A percentile compares a stretch with the other conserved stretches of the same genome.
These are phyloP conservation scores for Rhodotorula mucilaginosa DNA, from an alignment of 1,284 basidiomycete genomes.

Conservation along the genomic window DNA sequence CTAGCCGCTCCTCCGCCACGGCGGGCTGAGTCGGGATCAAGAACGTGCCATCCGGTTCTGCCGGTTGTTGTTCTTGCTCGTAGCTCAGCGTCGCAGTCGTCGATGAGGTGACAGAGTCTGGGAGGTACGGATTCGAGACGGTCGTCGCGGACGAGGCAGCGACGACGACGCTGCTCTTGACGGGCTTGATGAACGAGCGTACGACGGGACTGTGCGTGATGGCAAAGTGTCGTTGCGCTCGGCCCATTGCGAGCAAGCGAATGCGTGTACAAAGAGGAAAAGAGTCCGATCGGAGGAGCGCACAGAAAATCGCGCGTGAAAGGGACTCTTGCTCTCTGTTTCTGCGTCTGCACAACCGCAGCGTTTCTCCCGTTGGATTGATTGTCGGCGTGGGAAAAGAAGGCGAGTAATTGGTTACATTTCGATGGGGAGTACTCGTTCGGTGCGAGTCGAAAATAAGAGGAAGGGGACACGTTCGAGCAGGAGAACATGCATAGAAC, in stretches of 20 bases:
- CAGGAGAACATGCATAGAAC: too few relatives aligned
- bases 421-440: too few relatives aligned
- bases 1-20: neutral
- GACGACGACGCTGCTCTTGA: constrained; percentile 14
- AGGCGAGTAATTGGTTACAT: too few relatives aligned
- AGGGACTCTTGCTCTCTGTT: too few relatives aligned
- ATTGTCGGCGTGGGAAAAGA: too few relatives aligned
- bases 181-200: constrained; percentile 34
- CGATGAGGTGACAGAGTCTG: neutral
- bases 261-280: neutral
- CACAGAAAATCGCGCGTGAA: neutral
- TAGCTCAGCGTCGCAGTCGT: neutral
- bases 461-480: too few relatives aligned
- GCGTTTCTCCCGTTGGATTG: too few relatives aligned
- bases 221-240: constrained; percentile 13
- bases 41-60: constrained; percentile 1
- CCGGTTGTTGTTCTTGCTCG: neutral
- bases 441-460: too few relatives aligned
- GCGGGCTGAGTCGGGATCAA: constrained; percentile 37
- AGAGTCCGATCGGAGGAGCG: neutral
- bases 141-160: neutral
- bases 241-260: constrained; percentile 3
- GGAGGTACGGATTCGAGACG: constrained; percentile 11
- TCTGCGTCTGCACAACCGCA: too few relatives aligned
- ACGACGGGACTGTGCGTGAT: constrained; percentile 37